These are phyloP conservation scores for Henckelia pumila DNA, from an alignment of 257 asterid species.

Conservation along the genomic window DNA sequence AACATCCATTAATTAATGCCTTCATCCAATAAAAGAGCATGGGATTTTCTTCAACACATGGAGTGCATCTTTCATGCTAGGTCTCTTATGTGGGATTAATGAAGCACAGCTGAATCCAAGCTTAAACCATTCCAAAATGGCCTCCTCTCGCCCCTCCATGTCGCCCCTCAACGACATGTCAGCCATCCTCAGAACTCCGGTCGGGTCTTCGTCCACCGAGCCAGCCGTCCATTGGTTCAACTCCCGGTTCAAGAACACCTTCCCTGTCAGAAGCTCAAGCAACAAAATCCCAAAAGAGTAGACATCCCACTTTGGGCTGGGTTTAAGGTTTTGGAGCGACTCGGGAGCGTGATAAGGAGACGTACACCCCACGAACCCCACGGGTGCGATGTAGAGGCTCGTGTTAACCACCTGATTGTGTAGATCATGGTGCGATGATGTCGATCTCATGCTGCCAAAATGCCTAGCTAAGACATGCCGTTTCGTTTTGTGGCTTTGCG, in stretches of 20 bases:
- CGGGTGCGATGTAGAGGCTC: slow-evolving; percentile 22
- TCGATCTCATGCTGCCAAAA: neutral
- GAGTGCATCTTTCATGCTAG: slow-evolving; percentile 81
- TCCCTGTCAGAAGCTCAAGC: slow-evolving; percentile 79
- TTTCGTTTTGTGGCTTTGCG: slow-evolving; percentile 26
- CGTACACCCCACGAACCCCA: slow-evolving; percentile 59
- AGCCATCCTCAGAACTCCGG: slow-evolving; percentile 55
- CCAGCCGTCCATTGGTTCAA: slow-evolving; percentile 56
- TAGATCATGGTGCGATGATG: neutral
- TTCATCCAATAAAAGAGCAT: slow-evolving; percentile 26
- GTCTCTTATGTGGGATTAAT: slow-evolving; percentile 75
- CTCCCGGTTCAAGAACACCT: slow-evolving; percentile 74
- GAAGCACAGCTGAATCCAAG: slow-evolving; percentile 88
- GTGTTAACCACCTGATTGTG: neutral
- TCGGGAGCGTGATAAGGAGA: slow-evolving; percentile 93
- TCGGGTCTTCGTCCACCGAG: slow-evolving; percentile 44
- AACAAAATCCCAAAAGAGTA: slow-evolving; percentile 82
- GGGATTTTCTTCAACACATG: slow-evolving; percentile 62
- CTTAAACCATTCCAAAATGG: slow-evolving; percentile 67
- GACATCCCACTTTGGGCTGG: slow-evolving; percentile 84
- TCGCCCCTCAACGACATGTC: slow-evolving; percentile 64
- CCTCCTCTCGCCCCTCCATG: slow-evolving; percentile 56
- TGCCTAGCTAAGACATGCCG: neutral
- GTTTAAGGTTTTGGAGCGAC: slow-evolving; percentile 67
- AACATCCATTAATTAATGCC: slow-evolving; percentile 29